These are phyloP conservation scores for Trypanosoma scelopori DNA, from an alignment of 208 protist species.

Conservation along the genomic window DNA sequence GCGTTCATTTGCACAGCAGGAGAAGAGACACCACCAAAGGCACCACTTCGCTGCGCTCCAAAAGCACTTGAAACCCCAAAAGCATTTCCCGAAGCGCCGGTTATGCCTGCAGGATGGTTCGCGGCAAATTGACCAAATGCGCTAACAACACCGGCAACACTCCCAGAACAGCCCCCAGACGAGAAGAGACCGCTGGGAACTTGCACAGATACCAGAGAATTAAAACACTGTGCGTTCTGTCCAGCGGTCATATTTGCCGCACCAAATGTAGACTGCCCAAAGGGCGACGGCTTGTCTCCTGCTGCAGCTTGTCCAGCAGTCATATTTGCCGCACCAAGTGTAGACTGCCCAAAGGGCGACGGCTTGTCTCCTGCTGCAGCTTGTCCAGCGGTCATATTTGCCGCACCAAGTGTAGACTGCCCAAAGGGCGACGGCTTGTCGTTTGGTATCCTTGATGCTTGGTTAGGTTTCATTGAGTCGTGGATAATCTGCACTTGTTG, in stretches of 20 bases:
- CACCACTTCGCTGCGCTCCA: background rate
- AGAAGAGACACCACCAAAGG: background rate
- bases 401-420: conserved; percentile 3
- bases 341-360: too few relatives aligned
- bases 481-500: background rate
- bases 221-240: too few relatives aligned
- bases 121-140: conserved; percentile 17
- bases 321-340: too few relatives aligned
- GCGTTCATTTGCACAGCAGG: background rate
- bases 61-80: conserved; percentile 23
- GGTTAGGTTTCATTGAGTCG: too few relatives aligned
- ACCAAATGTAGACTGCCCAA: too few relatives aligned
- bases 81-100: background rate
- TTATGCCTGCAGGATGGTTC: background rate
- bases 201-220: too few relatives aligned
- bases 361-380: conserved; percentile 6
- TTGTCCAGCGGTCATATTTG: conserved; percentile 16
- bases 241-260: too few relatives aligned
- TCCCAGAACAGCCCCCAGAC: background rate
- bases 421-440: conserved; percentile 12
- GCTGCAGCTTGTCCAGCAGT: too few relatives aligned
- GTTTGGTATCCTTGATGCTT: too few relatives aligned
- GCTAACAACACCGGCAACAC: background rate
- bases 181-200: too few relatives aligned
- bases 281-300: too few relatives aligned